Base-by-base conservation (phyloP, 192 early-diverging fungal species). In the Backusella tarrabulga region DNA sequence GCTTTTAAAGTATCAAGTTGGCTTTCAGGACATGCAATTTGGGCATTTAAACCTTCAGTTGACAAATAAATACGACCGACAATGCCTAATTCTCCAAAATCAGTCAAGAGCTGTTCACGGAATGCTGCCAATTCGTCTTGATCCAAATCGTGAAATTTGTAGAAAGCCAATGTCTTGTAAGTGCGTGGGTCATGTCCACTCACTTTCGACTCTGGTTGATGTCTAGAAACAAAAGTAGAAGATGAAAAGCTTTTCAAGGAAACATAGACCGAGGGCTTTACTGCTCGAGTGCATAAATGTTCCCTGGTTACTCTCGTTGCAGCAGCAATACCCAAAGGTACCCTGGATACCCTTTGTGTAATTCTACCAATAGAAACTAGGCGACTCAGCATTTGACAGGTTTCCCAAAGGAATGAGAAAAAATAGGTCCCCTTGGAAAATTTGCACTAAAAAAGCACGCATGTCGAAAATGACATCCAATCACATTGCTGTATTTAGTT, bases 41-140 rank as follows among this genome's bases (percentile, higher is more conserved):
- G 93, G n/a, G 92, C 92, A 78, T 95, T 95, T 83, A 95, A 90
- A 0, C 93, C 93, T 81, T 95, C 90, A 4, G 84, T 77, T 21
- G 89, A 88, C 21, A 95, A 80, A 78, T 95, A 95, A 50, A 95
- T 91, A 15, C 93, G 88, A 7, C 93, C 93, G 6, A 93, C 88
- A 26, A 92, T 81, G 36, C 87, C 84, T 75, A 92, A 76, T 19
- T 74, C 67, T n/a, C 76, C 73, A 5, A 90, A 72, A 66, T 86
- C 79, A 1, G 46, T 67, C 32, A 89, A 56, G 15, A 90, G 76
- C 50, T 74, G 71, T 71, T 82, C 75, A 21, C 85, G 84, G 34
- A 87, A 78, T 34, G 76, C 69, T 6, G 67, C 36, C 12, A 90
- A 44, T 41, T 76, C 74, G 0, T 50, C 41, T 35, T 77, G 23